These are phyloP conservation scores for Atkinsonella texensis DNA, from an alignment of 2,329 filamentous ascomycete genomes.

Conservation along the genomic window DNA sequence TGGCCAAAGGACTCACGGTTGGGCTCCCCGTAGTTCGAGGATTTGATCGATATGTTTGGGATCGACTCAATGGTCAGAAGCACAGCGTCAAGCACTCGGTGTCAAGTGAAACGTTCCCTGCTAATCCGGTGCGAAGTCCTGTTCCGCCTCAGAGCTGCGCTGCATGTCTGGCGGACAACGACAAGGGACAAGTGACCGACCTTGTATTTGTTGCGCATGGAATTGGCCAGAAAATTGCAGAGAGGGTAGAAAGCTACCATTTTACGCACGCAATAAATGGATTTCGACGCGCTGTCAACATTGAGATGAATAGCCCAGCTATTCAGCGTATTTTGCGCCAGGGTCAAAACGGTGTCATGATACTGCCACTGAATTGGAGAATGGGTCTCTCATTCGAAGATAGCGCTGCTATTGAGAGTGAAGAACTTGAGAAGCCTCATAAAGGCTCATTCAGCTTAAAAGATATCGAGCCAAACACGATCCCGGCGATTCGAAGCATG, in stretches of 20 bases:
- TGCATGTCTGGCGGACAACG: constrained; percentile 52
- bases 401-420: constrained; percentile 47
- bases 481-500: constrained; percentile 84
- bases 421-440: constrained; percentile 39
- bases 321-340: constrained; percentile 66
- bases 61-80: constrained; percentile 46
- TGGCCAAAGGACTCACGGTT: constrained; percentile 70
- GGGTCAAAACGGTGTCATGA: constrained; percentile 83
- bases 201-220: constrained; percentile 86
- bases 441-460: constrained; percentile 54
- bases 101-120: neutral
- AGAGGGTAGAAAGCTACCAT: constrained; percentile 89
- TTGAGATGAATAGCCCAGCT: constrained; percentile 62
- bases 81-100: neutral
- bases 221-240: constrained; percentile 91
- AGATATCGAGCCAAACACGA: constrained; percentile 83
- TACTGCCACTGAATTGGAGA: constrained; percentile 89
- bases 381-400: constrained; percentile 81
- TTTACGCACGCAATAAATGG: constrained; percentile 94
- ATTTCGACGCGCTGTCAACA: constrained; percentile 74
- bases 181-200: constrained; percentile 64
- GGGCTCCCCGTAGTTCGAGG: constrained; percentile 83
- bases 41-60: constrained; percentile 70
- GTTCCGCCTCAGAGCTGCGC: constrained; percentile 27
- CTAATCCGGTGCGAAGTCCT: constrained; percentile 11